These are phyloP conservation scores for Trichoderma gracile DNA, from an alignment of 2,329 filamentous ascomycete genomes.

Conservation along the genomic window DNA sequence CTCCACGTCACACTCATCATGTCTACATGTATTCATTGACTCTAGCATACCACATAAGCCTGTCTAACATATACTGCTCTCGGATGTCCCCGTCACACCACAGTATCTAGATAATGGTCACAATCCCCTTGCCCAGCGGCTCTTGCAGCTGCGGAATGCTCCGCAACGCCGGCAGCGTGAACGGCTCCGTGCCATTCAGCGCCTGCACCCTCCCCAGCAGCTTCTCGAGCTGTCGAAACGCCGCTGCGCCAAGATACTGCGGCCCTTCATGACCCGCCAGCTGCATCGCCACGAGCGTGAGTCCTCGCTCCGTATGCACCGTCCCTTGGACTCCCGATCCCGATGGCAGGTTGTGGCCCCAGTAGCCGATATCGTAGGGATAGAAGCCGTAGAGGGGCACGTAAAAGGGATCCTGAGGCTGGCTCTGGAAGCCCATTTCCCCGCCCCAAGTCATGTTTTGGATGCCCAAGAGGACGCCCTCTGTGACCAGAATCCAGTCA, in stretches of 20 bases:
- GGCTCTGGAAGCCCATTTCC: constrained; percentile 64
- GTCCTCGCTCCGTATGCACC: constrained; percentile 69
- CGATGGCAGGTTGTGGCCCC: constrained; percentile 45
- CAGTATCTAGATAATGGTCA: constrained; percentile 26
- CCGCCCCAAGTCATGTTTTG: constrained; percentile 84
- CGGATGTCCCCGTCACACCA: no score
- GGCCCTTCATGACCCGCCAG: constrained; percentile 68
- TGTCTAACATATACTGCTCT: no score
- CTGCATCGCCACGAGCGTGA: constrained; percentile 69
- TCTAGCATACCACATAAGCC: no score
- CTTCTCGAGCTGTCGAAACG: constrained; percentile 73
- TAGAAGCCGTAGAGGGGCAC: constrained; percentile 51
- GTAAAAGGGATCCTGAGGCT: constrained; percentile 64
- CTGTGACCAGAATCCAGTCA: constrained; percentile 67
- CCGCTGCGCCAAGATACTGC: constrained; percentile 67
- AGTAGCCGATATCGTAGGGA: constrained; percentile 36
- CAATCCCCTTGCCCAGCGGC: constrained; percentile 32
- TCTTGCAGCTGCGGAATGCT: constrained; percentile 28
- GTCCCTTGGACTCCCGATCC: constrained; percentile 69
- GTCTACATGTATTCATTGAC: no score
- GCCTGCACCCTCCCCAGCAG: constrained; percentile 68
- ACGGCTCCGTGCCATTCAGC: constrained; percentile 46
- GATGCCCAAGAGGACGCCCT: constrained; percentile 69
- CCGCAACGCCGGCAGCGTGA: constrained; percentile 34
- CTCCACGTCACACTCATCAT: no score